These are phyloP conservation scores for Gracilaria domingensis DNA, from an alignment of 23 red algal species.

Conservation along the genomic window DNA sequence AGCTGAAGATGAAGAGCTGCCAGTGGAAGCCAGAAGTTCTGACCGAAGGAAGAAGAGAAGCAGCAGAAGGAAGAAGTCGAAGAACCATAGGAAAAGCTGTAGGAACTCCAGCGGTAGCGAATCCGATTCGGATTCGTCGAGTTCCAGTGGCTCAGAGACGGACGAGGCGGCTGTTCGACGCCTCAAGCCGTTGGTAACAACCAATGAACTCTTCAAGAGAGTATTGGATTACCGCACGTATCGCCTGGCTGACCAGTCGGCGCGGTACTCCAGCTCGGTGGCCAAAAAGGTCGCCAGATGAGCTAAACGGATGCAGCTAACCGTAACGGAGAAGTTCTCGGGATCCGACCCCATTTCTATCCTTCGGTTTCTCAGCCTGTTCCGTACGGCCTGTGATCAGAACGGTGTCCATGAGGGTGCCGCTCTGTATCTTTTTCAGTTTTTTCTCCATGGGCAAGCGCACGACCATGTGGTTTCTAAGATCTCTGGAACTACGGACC, in stretches of 20 bases:
- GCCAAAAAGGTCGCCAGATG: conserved; percentile 12
- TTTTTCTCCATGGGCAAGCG: conserved; percentile 4
- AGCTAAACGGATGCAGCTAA: conserved; percentile 10
- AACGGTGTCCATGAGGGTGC: conserved; percentile 22
- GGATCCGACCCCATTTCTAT: conserved; percentile 8
- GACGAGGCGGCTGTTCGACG: conserved; percentile 18
- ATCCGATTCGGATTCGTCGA: not conserved
- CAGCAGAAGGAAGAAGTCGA: not conserved
- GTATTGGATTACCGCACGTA: conserved; percentile 27
- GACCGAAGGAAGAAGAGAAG: conserved; percentile 23
- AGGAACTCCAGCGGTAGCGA: conserved; percentile 19
- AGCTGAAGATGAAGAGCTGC: conserved; percentile 7
- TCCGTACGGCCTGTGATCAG: conserved; percentile 25
- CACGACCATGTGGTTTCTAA: conserved; percentile 4
- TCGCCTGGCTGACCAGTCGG: not conserved
- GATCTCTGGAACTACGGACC: not conserved
- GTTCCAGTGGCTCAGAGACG: conserved; percentile 17
- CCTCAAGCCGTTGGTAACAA: conserved; percentile 17
- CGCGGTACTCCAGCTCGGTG: not conserved
- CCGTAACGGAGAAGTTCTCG: conserved; percentile 26
- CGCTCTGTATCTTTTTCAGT: conserved; percentile 24
- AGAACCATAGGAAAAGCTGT: conserved; percentile 20
- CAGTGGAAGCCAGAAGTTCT: not conserved
- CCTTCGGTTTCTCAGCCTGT: conserved; percentile 23
- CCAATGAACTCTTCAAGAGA: conserved; percentile 34